A percentile compares a stretch with the other conserved stretches of the same genome.
These are phyloP conservation scores for Nitzschia palea DNA, from an alignment of 108 stramenopile species.

Conservation along the genomic window DNA sequence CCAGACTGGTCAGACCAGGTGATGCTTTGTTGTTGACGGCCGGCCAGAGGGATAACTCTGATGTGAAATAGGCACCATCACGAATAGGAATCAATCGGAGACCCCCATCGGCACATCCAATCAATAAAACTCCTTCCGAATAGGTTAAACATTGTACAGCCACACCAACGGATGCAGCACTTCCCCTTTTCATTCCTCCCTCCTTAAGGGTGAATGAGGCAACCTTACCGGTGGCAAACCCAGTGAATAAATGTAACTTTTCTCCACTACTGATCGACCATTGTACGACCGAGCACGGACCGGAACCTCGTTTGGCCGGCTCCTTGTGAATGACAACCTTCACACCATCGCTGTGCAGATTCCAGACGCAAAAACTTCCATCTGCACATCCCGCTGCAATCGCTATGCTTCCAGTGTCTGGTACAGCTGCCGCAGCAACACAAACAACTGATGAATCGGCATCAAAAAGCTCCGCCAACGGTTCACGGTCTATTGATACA, in stretches of 20 bases:
- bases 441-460: constrained; percentile 61
- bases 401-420: constrained; percentile 38
- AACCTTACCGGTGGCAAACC: constrained; percentile 55
- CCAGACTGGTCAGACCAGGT: constrained; percentile 48
- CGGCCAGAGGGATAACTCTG: constrained; percentile 54
- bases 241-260: constrained; percentile 43
- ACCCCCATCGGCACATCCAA: constrained; percentile 66
- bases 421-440: constrained; percentile 41
- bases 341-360: constrained; percentile 53
- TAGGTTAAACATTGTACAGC: constrained; percentile 43
- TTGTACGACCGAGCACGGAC: constrained; percentile 62
- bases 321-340: constrained; percentile 68
- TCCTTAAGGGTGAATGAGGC: constrained; percentile 43
- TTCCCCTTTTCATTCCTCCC: constrained; percentile 28
- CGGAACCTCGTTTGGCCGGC: constrained; percentile 49
- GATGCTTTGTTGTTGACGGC: constrained; percentile 48
- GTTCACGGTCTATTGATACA: constrained; percentile 61
- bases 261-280: constrained; percentile 44
- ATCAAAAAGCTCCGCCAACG: constrained; percentile 72
- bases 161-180: constrained; percentile 56
- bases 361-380: constrained; percentile 68
- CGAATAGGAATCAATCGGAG: constrained; percentile 57
- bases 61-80: constrained; percentile 44
- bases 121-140: constrained; percentile 45
- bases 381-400: constrained; percentile 61